phyloP scores from a whole-genome alignment of 148 eudicot species.

The Diospyros kaki region DNA sequence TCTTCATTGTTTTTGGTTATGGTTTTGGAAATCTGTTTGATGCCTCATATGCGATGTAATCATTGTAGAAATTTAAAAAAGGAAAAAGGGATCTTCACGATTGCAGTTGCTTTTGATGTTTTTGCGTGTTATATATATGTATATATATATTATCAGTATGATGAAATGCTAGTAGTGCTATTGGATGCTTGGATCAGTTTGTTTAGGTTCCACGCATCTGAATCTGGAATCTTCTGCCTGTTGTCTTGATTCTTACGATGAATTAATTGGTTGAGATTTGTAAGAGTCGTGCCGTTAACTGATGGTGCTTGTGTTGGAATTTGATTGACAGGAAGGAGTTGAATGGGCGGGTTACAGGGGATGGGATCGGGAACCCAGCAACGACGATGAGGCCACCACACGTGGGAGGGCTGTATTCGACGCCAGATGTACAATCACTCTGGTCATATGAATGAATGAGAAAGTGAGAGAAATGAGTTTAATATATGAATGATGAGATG shows the following conservation, averaged over 20 bases:
- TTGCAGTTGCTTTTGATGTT: too few relatives aligned
- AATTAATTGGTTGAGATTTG: too few relatives aligned
- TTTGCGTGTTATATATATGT: too few relatives aligned
- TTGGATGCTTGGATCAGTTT: slow-evolving; percentile 2
- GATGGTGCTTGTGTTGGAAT: neutral
- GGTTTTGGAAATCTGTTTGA: too few relatives aligned
- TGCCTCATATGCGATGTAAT: too few relatives aligned
- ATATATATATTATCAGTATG: too few relatives aligned
- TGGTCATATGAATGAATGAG: slow-evolving; percentile 82
- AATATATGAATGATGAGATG: neutral
- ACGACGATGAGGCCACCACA: slow-evolving; percentile 35
- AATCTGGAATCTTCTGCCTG: neutral
- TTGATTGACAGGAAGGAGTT: slow-evolving; percentile 62
- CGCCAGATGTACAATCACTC: slow-evolving; percentile 86
- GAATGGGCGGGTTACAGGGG: slow-evolving; percentile 47
- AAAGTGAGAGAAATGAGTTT: slow-evolving; percentile 7
- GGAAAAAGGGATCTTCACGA: neutral
- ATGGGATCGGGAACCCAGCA: slow-evolving; percentile 50
- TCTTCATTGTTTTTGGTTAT: neutral
- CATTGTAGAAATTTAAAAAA: too few relatives aligned
- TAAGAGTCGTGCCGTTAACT: neutral
- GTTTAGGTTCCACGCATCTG: neutral
- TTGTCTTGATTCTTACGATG: too few relatives aligned
- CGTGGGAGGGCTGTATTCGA: slow-evolving; percentile 73
- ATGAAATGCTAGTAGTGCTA: neutral